Evolutionary conservation across 352 stramenopile genomes (phyloP).

Genomic region (Phytophthora fragariae): DNA sequence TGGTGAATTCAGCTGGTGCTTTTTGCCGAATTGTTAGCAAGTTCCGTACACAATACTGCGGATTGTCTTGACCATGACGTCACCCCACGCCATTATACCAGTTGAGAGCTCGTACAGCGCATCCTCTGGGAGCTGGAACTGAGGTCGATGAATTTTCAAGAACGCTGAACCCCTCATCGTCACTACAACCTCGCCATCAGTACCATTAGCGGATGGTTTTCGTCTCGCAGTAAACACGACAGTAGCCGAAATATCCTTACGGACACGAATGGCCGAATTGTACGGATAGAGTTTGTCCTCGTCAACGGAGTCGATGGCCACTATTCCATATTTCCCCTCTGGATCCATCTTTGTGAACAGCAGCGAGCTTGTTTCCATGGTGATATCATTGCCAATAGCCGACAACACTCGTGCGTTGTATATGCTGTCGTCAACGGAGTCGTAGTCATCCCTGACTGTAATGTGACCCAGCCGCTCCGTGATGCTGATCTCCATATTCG

Average conservation of each 20-base stretch:
- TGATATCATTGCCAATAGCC: slow-evolving; percentile 20
- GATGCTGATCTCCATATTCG: slow-evolving; percentile 51
- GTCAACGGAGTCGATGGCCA: slow-evolving; percentile 46
- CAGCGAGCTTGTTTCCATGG: slow-evolving; percentile 40
- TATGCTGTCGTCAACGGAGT: slow-evolving; percentile 22
- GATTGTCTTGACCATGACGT: slow-evolving; percentile 36
- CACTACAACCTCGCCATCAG: slow-evolving; percentile 27
- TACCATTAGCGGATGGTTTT: background rate
- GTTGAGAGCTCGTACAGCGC: slow-evolving; percentile 16
- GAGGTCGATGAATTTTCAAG: slow-evolving; percentile 36
- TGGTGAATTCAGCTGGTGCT: background rate
- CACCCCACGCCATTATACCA: slow-evolving; percentile 17
- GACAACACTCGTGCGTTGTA: slow-evolving; percentile 30
- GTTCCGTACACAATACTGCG: slow-evolving; percentile 23
- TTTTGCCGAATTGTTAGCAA: background rate
- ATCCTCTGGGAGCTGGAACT: slow-evolving; percentile 22
- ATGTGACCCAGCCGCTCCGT: slow-evolving; percentile 39
- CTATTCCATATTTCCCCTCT: slow-evolving; percentile 23
- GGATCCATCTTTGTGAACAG: slow-evolving; percentile 36
- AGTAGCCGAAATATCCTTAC: slow-evolving; percentile 47
- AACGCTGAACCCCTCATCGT: slow-evolving; percentile 37
- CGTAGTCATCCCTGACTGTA: slow-evolving; percentile 38
- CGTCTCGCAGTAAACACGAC: slow-evolving; percentile 19
- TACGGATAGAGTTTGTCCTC: slow-evolving; percentile 55
- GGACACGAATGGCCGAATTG: slow-evolving; percentile 31